phyloP scores from a whole-genome alignment of 495 filamentous ascomycete genomes.

The Penicillium longicatenatum region DNA sequence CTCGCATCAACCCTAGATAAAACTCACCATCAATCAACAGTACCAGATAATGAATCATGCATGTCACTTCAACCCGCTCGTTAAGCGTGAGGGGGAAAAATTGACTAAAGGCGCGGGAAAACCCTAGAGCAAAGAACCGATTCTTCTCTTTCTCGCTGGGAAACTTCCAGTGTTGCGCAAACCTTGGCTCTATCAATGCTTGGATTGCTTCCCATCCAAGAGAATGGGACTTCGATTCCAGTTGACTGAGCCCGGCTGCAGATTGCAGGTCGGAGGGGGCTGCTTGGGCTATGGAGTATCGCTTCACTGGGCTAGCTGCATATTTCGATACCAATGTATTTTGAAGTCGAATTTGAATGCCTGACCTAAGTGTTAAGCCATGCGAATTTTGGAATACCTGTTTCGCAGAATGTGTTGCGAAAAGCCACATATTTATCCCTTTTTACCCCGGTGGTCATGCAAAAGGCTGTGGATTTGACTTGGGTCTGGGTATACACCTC shows the following conservation, averaged over 20 bases:
- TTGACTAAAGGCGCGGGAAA: constrained; percentile 24
- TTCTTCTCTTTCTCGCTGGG: constrained; percentile 18
- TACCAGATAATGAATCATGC: constrained; percentile 22
- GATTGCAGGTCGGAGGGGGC: background rate
- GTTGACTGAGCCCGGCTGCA: constrained; percentile 10
- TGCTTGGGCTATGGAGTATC: background rate
- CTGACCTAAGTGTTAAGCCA: background rate
- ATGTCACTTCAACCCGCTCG: constrained; percentile 20
- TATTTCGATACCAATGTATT: background rate
- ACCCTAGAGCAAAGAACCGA: constrained; percentile 18
- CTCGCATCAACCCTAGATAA: background rate
- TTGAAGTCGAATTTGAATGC: too few relatives aligned
- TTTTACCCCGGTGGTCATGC: background rate
- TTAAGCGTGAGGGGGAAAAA: constrained; percentile 22
- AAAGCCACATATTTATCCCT: background rate
- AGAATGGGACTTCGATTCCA: constrained; percentile 21
- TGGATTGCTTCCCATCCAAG: constrained; percentile 24
- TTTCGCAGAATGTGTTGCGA: background rate
- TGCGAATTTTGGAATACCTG: background rate
- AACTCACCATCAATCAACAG: constrained; percentile 25
- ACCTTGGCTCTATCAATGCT: constrained; percentile 22
- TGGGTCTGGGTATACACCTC: background rate
- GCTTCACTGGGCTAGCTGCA: background rate
- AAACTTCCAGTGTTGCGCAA: constrained; percentile 21
- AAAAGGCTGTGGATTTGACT: background rate